Evolutionary conservation across 306 rosid genomes (phyloP), one percentile per base, ranked within the genome.

Genomic region (Citrullus mucosospermus): DNA sequence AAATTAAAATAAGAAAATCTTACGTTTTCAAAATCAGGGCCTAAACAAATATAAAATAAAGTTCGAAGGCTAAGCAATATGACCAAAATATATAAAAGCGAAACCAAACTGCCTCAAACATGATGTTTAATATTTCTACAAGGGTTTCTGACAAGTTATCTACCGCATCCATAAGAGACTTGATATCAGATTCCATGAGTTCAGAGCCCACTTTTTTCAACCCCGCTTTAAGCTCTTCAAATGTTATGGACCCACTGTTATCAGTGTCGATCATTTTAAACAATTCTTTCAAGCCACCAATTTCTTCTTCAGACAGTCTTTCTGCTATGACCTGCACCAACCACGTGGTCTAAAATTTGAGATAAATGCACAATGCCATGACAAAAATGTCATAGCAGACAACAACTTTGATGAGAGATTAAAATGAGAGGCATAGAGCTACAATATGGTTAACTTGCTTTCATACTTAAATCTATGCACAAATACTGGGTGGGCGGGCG

Each of bases 231-330:
- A 93, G 96, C 74, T 93, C 98, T 83, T 93, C 98, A 81, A 81
- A 93, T 81, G 98, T 93, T 76, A 93, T 91, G 6, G 98, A 81
- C 50, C 98, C 98, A 9, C 94, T 91, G 67, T 83, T 86, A 85
- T 93, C 98, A 0, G 93, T 82, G 81, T 93, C 98, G 57, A 93
- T 91, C 98, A 93, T 91, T 81, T 85, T 93, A 80, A 93, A 93
- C 83, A 93, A 78, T 89, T 93, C 96, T 84, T 89, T 93, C 62
- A 93, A 78, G 54, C 98, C 98, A 51, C 98, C 98, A 68, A 93
- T 93, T 83, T 93, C 98, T 89, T 93, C 98, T 80, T 93, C 98
- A 46, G 98, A 93, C 71, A 93, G 91, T 78, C 94, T 88, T 80
- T 93, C 96, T 39, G 94, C 96, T 78, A 93, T 91, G 81, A 93